Evolutionary conservation across 2,329 filamentous ascomycete genomes (phyloP), one percentile per base, ranked within the genome.

Genomic region (Penicillium sp.): DNA sequence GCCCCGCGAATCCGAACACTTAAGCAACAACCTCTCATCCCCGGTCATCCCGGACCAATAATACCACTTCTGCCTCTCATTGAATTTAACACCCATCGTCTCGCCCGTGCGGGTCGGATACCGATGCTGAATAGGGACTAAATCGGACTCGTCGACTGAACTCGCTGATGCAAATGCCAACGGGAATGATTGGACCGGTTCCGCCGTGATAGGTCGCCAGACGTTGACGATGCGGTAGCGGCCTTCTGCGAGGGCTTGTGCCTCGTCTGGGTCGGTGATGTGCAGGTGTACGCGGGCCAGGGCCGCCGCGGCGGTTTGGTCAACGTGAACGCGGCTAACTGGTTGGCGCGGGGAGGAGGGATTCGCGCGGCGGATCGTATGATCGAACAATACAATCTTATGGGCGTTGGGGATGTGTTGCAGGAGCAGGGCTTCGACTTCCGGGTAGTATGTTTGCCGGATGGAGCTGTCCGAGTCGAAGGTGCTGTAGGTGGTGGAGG

Each of bases 211-310:
- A 0, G 87, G 87, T 0, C 90, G 83, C 92, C 92, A 96, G 50
- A 96, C 88, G 66, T 96, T 96, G 73, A 96, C 85, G 69, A 96
- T 91, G 60, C 92, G 85, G 75, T 91, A 92, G 2, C 92, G 86
- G 2, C 83, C 85, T 59, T 81, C 72, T 1, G 94, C 83, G 0
- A 94, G 79, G 56, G 76, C 70, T 4, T 88, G 87, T 0, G 90
- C 89, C 61, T 92, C 89, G 10, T 83, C 83, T 0, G 74, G 52
- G n/a, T 75, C 77, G 1, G 84, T 77, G 55, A 91, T 80, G 73
- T 93, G 91, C 1, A 83, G 78, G 14, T 79, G 79, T 2, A 96
- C 89, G 50, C 92, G 89, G 72, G 85, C 81, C 10, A 78, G 82
- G 0, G 89, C 87, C 0, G 89, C 88, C 16, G 74, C 74, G 6